These are phyloP conservation scores for Pseudohyphozyma bogoriensis DNA, from an alignment of 768 basidiomycete genomes.

Conservation along the genomic window DNA sequence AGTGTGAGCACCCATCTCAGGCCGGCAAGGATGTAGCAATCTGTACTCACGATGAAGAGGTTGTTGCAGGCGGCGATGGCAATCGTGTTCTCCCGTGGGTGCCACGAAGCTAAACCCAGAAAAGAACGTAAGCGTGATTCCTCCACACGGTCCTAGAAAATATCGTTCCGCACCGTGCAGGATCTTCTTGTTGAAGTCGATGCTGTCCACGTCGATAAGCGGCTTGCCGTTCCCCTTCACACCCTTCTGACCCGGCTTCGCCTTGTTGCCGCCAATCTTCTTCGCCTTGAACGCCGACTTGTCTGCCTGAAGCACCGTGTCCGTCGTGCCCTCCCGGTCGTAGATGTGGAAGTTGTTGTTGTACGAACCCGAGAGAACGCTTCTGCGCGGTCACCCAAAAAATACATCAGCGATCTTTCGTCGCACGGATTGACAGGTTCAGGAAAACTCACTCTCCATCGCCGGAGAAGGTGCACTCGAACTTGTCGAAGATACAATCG, in stretches of 20 bases:
- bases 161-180: conserved; percentile 73
- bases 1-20: no score
- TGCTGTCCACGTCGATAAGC: conserved; percentile 56
- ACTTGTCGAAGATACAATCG: conserved; percentile 99
- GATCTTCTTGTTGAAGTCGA: conserved; percentile 92
- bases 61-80: conserved; percentile 52
- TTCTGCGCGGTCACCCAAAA: conserved; percentile 45
- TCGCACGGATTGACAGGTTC: no score
- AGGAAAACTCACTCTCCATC: conserved; percentile 65
- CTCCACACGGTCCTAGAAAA: conserved; percentile 31
- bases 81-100: conserved; percentile 85
- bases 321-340: conserved; percentile 68
- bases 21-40: no score
- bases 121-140: conserved; percentile 4
- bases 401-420: neutral
- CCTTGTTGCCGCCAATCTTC: conserved; percentile 72
- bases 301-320: conserved; percentile 92
- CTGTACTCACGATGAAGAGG: no score
- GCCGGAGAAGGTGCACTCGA: conserved; percentile 96
- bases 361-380: conserved; percentile 97
- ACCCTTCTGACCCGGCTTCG: conserved; percentile 45
- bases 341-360: conserved; percentile 99
- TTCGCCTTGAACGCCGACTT: conserved; percentile 99
- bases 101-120: conserved; percentile 50
- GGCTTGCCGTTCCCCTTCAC: conserved; percentile 61